Evolutionary conservation across 768 basidiomycete species (phyloP), one percentile per base, ranked within the genome.

Genomic region (Antrodiella citrinella): DNA sequence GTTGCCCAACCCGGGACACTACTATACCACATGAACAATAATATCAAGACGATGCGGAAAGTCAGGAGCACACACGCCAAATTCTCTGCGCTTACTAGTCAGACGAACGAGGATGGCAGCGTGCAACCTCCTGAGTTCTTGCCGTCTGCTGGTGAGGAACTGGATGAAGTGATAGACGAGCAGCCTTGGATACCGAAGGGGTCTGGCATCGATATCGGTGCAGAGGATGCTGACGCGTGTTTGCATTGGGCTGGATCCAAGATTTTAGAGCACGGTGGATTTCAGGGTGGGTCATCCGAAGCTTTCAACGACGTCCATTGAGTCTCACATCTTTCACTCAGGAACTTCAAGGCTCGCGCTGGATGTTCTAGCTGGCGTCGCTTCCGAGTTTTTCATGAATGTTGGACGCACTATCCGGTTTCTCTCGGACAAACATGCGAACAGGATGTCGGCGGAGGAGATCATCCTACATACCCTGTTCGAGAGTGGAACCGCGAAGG

Each of bases 391-490:
- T 65, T 62, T 97, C 3, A 63, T 78, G 19, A 95, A 93, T 59
- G 80, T 97, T 40, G 95, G 95, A 2, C 75, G 84, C 43, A 94
- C 91, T 12, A 81, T 98, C 47, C 76, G 84, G 49, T 88, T 84
- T 59, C 68, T 91, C 51, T 74, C 77, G 40, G 93, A 97, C 65
- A 90, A 87, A 62, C 86, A 89, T 66, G 77, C 78, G 1, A 70
- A 76, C 44, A 78, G 75, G 20, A 92, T 97, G 89, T 81, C 84
- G 1, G 63, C 91, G 0, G 92, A 96, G 91, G 91, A 95, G 82
- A 94, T 96, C 26, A 82, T 95, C 30, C 75, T 93, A 1, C 91
- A 95, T 63, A 86, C 91, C 0, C 70, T 97, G 15, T 90, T 93
- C 56, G 91, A 96, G 67, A 89, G 86, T 52, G 94, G 94, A 3